Evolutionary conservation across 495 filamentous ascomycete species (phyloP), one percentile per base, ranked within the genome.

Genomic region (Aspergillus olivimuriae): DNA sequence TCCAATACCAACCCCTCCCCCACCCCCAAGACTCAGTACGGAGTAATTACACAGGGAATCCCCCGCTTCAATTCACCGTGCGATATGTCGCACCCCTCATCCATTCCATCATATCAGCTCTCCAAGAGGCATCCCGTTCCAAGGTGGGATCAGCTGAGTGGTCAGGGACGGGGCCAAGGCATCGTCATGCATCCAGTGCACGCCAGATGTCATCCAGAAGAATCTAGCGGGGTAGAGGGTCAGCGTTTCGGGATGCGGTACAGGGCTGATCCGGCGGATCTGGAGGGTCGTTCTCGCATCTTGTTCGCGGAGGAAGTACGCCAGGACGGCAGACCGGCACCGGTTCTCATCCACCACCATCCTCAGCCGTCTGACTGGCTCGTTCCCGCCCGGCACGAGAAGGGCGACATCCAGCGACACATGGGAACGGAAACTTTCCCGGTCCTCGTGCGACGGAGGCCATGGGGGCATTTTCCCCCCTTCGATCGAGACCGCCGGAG

Each of bases 201-300:
- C 39, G 43, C 44, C 49, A 47, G 39, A 47, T 18, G 22, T 16
- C 22, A 47, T 51, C 44, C 44, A 51, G 43, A 51, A 51, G 41
- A 47, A 44, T 48, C 41, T 52, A 52, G 50, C 44, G 50, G 50
- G 44, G 41, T 46, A 44, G 39, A 39, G 2, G 18, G 36, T 7
- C 41, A 28, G 20, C 26, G 40, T 35, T 33, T 21, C 46, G 32
- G 39, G 46, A 28, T 34, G 20, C 32, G 18, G 24, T 20, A 22
- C 12, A 37, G 33, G 22, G 42, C 42, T 22, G 42, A 46, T 50
- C 48, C 34, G 41, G 37, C 11, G 35, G 38, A 46, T 41, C 48
- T 43, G 38, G 38, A 41, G 37, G 38, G 31, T 20, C 20, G 12
- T 16, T 38, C 38, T 42, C 48, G 36, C 36, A 50, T 50, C 12